phyloP scores from a whole-genome alignment of 768 basidiomycete species.

The Glaciozyma antarctica region DNA sequence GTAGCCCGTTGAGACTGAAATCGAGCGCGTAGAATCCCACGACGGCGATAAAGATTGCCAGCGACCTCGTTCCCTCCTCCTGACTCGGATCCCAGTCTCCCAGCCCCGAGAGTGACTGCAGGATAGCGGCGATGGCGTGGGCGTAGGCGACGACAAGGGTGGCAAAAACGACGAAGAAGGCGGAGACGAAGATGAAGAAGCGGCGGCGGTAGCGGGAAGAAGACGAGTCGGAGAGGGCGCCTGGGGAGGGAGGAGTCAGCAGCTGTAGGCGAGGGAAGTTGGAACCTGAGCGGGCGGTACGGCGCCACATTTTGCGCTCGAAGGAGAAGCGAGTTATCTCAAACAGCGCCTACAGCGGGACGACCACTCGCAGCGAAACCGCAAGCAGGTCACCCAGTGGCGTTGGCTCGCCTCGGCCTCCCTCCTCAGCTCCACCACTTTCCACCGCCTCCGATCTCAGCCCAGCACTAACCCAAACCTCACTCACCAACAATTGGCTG shows the following conservation, averaged over 20 bases:
- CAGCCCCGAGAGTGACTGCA: constrained; percentile 62
- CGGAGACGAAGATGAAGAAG: constrained; percentile 87
- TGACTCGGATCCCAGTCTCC: constrained; percentile 79
- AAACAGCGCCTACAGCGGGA: no score
- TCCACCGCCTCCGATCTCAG: no score
- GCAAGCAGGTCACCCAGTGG: no score
- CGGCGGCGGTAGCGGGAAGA: constrained; percentile 84
- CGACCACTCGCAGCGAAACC: no score
- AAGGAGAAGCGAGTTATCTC: no score
- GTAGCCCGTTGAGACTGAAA: constrained; percentile 92
- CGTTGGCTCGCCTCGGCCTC: no score
- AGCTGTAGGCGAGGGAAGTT: not conserved
- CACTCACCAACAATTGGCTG: constrained; percentile 88
- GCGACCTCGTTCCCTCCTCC: constrained; percentile 56
- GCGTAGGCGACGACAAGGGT: constrained; percentile 80
- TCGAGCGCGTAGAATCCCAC: constrained; percentile 86
- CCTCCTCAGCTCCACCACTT: no score
- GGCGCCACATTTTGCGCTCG: no score
- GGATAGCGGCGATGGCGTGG: constrained; percentile 54
- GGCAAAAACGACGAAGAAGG: constrained; percentile 64
- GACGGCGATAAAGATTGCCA: constrained; percentile 75
- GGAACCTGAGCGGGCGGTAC: no score
- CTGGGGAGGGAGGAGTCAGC: constrained; percentile 41
- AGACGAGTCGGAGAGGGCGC: constrained; percentile 91
- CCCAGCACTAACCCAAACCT: no score